Evolutionary conservation across 2,329 filamentous ascomycete species (phyloP), one percentile per base, ranked within the genome.

Genomic region (Nannizzia gypsea): DNA sequence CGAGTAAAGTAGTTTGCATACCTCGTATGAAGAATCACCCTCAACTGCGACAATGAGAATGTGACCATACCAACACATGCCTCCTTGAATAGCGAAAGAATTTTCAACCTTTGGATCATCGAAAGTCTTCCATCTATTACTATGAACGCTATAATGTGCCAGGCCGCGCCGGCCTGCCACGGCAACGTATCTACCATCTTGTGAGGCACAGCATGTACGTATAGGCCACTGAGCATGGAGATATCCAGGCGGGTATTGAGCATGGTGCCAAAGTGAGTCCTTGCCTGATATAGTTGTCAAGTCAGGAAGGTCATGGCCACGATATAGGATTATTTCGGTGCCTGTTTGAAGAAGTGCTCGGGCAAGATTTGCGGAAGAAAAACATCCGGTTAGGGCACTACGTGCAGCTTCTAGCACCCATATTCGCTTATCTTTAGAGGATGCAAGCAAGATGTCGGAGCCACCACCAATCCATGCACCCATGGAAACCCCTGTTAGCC

Each of bases 61-160:
- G 73, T 99, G 92, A 65, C 95, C 90, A 70, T 95, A 91, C 93
- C 93, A 99, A 71, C 92, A 97, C 91, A 99, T 96, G 5, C 93
- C 93, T 56, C 93, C 93, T 63, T 91, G 81, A 13, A 99, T 89
- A 24, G 90, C 84, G 70, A 99, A 99, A 63, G 91, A 89, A 67
- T 91, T 90, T 72, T 97, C 93, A 68, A 86, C 82, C 31, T 81
- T 83, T 26, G 85, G 81, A 67, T 91, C 90, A 56, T 87, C 81
- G 71, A 99, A 99, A 0, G 88, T 95, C 71, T 95, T 96, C 93
- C 93, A 99, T 61, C 93, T 83, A 28, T 92, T 89, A 69, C 92
- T 97, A 65, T 88, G 88, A 63, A 96, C 84, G 68, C 93, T 97
- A 73, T 99, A 99, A 72, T 99, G 93, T 8, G 92, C 92, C 57